Conservation (phyloP, 2,329 filamentous ascomycete genomes). For the Mycosphaerella sp. region DNA sequence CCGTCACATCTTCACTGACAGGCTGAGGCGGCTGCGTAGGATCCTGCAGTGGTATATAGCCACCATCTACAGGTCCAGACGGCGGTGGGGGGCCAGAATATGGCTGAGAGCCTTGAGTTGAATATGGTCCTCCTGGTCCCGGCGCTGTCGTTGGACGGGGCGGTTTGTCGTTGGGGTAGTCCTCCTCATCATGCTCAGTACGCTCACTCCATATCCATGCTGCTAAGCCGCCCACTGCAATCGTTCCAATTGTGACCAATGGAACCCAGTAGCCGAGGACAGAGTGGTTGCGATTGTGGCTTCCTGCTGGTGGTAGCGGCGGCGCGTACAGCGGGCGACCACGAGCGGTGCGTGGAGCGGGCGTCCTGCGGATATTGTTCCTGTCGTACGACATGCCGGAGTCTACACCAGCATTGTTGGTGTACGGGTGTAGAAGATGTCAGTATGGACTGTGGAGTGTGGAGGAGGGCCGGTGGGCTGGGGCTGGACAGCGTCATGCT, state of each 20-base stretch:
- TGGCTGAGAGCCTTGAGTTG: slow-evolving; percentile 23
- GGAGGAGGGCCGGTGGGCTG: background rate
- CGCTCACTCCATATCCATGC: slow-evolving; percentile 95
- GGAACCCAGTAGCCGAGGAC: slow-evolving; percentile 83
- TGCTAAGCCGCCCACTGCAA: slow-evolving; percentile 77
- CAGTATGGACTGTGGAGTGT: background rate
- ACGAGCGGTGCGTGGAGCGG: slow-evolving; percentile 46
- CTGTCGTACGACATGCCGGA: slow-evolving; percentile 48
- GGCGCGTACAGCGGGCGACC: slow-evolving; percentile 38
- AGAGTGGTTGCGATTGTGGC: slow-evolving; percentile 45
- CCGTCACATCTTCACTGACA: slow-evolving; percentile 18
- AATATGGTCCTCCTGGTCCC: slow-evolving; percentile 20
- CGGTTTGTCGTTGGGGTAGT: slow-evolving; percentile 43
- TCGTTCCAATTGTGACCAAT: slow-evolving; percentile 74
- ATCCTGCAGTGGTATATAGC: slow-evolving; percentile 22
- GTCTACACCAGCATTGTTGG: slow-evolving; percentile 7
- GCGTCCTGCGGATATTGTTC: slow-evolving; percentile 30
- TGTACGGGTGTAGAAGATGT: background rate
- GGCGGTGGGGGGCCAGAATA: slow-evolving; percentile 21
- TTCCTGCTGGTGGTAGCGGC: slow-evolving; percentile 32
- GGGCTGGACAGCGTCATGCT: background rate
- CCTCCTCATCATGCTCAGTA: slow-evolving; percentile 63
- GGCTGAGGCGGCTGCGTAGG: slow-evolving; percentile 23
- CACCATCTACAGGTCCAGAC: slow-evolving; percentile 3
- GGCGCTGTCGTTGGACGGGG: slow-evolving; percentile 19